Evolutionary conservation across 2,329 filamentous ascomycete genomes (phyloP), one percentile per base, ranked within the genome.

Genomic region (Grosmannia serpens): DNA sequence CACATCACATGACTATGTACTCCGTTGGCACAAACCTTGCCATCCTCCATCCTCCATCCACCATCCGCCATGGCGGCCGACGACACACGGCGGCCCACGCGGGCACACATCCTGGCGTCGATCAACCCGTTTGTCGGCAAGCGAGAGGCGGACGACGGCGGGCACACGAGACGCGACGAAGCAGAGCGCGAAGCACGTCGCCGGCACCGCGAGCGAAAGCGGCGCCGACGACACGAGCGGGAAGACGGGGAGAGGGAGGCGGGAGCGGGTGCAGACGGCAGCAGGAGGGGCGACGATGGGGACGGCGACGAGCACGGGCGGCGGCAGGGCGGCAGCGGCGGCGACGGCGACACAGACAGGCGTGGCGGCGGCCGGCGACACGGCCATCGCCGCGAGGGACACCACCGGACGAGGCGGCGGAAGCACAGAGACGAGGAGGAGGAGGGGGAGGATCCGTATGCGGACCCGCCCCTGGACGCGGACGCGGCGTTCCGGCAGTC

Each of bases 401-500:
- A 63, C 33, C 63, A 65, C 49, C 65, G 64, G 63, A 66, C 50
- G 62, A 64, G 63, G 66, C 35, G 59, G 65, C 33, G 24, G 64
- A 49, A 67, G 65, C 51, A 70, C 1, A 17, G 41, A n/a, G 17
- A 44, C 17, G 41, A 15, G 17, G 20, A 44, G 20, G 41, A n/a
- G 26, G 58, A 61, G 41, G 56, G 46, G 1, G 58, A 64, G 0
- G 75, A 82, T 60, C 77, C 78, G 0, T 71, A 75, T 64, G 74
- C 75, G 0, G 70, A 72, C 3, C 71, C 73, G 2, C 70, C 75
- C 0, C 75, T 88, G 20, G 82, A 87, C 64, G 79, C 89, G 0
- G 85, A 90, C 47, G 77, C 80, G 0, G 90, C 92, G 1, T 99
- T 99, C 70, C 86, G 89, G 33, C 89, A 95, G 70, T 96, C 91